These are phyloP conservation scores for Abrus precatorius DNA, from an alignment of 306 rosid genomes.

Conservation along the genomic window DNA sequence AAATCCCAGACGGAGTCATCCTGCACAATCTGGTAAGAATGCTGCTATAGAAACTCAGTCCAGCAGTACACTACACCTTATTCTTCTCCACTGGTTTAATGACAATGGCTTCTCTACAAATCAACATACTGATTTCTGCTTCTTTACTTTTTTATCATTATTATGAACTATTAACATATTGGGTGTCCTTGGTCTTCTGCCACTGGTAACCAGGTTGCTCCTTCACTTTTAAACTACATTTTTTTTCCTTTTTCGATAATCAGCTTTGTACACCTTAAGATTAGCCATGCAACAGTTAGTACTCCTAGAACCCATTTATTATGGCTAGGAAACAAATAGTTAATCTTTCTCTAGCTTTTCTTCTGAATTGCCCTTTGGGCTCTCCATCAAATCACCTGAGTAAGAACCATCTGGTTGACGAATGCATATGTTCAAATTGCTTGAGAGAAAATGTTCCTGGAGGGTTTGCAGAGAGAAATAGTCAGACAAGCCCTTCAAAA, in stretches of 20 bases:
- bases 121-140: no score
- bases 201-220: no score
- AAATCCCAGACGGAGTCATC: not conserved
- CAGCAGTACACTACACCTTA: not conserved
- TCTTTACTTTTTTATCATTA: no score
- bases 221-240: no score
- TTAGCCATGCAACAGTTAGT: no score
- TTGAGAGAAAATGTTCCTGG: constrained; percentile 81
- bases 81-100: not conserved
- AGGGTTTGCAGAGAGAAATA: constrained; percentile 40
- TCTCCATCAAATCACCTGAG: constrained; percentile 79
- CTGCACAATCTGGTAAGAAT: not conserved
- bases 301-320: no score
- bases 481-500: constrained; percentile 37
- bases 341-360: constrained; percentile 52
- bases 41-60: not conserved
- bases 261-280: no score
- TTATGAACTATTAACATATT: no score
- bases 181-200: no score
- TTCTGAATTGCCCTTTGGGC: constrained; percentile 75
- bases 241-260: no score
- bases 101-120: no score
- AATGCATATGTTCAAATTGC: constrained; percentile 87
- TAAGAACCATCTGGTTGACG: constrained; percentile 95
- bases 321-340: no score